Base-by-base conservation (phyloP, 192 early-diverging fungal species). In the Mortierella claussenii region DNA sequence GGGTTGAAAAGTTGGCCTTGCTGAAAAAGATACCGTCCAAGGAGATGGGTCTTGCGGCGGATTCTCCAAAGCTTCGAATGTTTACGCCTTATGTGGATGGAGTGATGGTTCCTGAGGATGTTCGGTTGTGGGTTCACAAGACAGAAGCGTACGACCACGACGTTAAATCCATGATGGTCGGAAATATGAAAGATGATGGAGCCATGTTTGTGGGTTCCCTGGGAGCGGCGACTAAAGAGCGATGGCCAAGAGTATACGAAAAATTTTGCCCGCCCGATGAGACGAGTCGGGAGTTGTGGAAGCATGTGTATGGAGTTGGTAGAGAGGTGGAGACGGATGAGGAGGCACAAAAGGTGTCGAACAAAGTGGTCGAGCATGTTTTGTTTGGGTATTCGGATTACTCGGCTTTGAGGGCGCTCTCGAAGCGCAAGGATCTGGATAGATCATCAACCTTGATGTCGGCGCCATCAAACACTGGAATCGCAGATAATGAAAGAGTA, bases 41-140 rank as follows among this genome's bases (percentile, higher is more conserved):
- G 18, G 47, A 52, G 7, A 21, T 76, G 4, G 63, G 52, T 23
- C 51, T 36, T 23, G 58, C 52, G 17, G 47, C 60, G 31, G 45
- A 54, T 4, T 37, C 42, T 6, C 18, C 49, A 13, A 55, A 61
- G n/a, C 15, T 76, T 13, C 24, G 52, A 17, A 60, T 67, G 53
- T 76, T 76, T 24, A 49, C 53, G 2, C 64, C 73, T 18, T 62
- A 43, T 32, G 6, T 67, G 13, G 73, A 76, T 34, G 73, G 65
- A 8, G 49, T 62, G 5, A 20, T 76, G 12, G 34, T 76, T 6
- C 45, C 34, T 7, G 52, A 76, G 31, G 73, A 76, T 45, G 53
- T 49, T 2, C 57, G 73, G 2, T 12, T 37, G 4, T 51, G 46
- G 51, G 21, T 49, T 0, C 58, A 61, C 36, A 49, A 50, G 27